These are phyloP conservation scores for Ustilago cynodontis DNA, from an alignment of 1,284 basidiomycete species.

Conservation along the genomic window DNA sequence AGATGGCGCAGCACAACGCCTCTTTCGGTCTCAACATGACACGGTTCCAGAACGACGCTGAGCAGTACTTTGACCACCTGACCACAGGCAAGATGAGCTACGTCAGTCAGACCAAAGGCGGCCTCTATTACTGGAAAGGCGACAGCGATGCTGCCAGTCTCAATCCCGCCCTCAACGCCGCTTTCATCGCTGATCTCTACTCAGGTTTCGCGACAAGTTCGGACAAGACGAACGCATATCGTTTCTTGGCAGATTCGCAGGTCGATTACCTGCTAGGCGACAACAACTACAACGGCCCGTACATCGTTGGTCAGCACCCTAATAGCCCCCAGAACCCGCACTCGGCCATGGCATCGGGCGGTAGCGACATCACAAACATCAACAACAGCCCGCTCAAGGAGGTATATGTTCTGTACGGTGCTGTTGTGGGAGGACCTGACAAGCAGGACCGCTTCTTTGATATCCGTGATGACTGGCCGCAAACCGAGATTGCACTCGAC, in stretches of 20 bases:
- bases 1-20: constrained; percentile 71
- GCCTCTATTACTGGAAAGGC: constrained; percentile 81
- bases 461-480: constrained; percentile 83
- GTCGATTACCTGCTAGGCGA: constrained; percentile 84
- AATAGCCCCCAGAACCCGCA: constrained; percentile 91
- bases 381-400: constrained; percentile 79
- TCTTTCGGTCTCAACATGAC: constrained; percentile 77
- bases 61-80: constrained; percentile 82
- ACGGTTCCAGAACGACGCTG: constrained; percentile 79
- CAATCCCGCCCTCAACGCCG: constrained; percentile 86
- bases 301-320: constrained; percentile 85
- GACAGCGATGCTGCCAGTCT: constrained; percentile 83
- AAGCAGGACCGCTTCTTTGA: constrained; percentile 82
- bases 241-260: constrained; percentile 81
- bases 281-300: constrained; percentile 86
- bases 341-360: constrained; percentile 86
- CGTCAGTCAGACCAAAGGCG: constrained; percentile 73
- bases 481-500: constrained; percentile 78
- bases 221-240: constrained; percentile 76
- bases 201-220: constrained; percentile 75
- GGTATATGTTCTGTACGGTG: constrained; percentile 85
- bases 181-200: constrained; percentile 83
- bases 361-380: constrained; percentile 76
- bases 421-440: constrained; percentile 87
- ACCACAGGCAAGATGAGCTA: constrained; percentile 74